These are phyloP conservation scores for Tuber melanosporum DNA, from an alignment of 495 filamentous ascomycete genomes.

Conservation along the genomic window DNA sequence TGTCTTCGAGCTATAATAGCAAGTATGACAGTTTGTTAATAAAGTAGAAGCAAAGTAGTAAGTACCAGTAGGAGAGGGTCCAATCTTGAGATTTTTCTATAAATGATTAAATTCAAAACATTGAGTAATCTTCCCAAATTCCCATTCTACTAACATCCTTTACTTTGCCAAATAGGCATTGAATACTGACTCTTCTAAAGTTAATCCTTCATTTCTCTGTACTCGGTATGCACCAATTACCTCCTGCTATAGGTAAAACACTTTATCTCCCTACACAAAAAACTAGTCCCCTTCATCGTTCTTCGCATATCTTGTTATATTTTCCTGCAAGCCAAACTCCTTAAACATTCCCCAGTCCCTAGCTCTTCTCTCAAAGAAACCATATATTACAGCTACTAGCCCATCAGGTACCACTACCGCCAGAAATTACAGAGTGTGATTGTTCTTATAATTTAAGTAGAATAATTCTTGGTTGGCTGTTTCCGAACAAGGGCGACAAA, in stretches of 20 bases:
- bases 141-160: not conserved
- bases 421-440: not conserved
- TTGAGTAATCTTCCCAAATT: not conserved
- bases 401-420: not conserved
- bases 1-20: not conserved
- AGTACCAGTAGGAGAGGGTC: not conserved
- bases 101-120: not conserved
- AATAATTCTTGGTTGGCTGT: not conserved
- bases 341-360: not conserved
- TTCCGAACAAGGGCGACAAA: not conserved
- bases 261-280: not conserved
- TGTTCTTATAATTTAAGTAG: not conserved
- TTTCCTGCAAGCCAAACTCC: not conserved
- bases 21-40: not conserved
- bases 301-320: not conserved
- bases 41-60: not conserved
- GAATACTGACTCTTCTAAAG: not conserved
- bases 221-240: not conserved
- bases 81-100: not conserved
- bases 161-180: not conserved
- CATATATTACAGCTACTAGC: not conserved
- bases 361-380: not conserved
- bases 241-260: not conserved
- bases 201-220: not conserved
- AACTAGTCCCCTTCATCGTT: not conserved